phyloP scores from a whole-genome alignment of 2,329 filamentous ascomycete species.

The Fonsecaea monophora region DNA sequence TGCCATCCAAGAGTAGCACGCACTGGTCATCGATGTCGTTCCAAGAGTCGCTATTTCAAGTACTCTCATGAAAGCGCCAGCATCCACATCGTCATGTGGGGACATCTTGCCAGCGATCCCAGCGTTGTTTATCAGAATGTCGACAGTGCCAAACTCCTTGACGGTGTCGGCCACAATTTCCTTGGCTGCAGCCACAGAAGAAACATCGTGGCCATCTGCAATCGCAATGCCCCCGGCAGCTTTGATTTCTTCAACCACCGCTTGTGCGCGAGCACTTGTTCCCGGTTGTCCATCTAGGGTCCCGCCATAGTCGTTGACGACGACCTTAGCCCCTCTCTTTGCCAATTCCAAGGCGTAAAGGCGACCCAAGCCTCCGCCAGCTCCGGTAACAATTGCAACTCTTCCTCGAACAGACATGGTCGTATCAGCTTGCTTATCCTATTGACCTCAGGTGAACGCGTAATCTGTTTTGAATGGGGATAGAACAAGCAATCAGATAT shows the following conservation, averaged over 20 bases:
- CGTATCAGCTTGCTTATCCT: neutral
- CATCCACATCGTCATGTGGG: conserved; percentile 26
- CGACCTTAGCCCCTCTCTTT: conserved; percentile 41
- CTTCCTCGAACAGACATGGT: conserved; percentile 40
- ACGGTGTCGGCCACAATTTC: conserved; percentile 48
- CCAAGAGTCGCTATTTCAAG: conserved; percentile 26
- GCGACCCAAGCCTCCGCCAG: conserved; percentile 44
- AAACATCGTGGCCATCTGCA: conserved; percentile 82
- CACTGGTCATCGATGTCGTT: conserved; percentile 26
- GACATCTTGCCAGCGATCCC: conserved; percentile 54
- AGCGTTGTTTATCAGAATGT: conserved; percentile 59
- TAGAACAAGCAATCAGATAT: neutral
- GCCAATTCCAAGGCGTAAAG: conserved; percentile 45
- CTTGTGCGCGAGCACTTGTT: conserved; percentile 63
- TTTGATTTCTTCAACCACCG: conserved; percentile 62
- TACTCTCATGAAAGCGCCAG: conserved; percentile 23
- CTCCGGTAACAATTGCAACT: conserved; percentile 47
- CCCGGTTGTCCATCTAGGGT: conserved; percentile 60
- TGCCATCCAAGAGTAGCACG: conserved; percentile 26
- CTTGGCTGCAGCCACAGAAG: conserved; percentile 46
- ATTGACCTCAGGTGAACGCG: neutral
- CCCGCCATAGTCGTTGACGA: conserved; percentile 49
- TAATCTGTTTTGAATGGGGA: neutral
- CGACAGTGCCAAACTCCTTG: conserved; percentile 49
- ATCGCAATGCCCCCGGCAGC: conserved; percentile 90